phyloP scores from a whole-genome alignment of 129 eudicot species.

The Silybum marianum region DNA sequence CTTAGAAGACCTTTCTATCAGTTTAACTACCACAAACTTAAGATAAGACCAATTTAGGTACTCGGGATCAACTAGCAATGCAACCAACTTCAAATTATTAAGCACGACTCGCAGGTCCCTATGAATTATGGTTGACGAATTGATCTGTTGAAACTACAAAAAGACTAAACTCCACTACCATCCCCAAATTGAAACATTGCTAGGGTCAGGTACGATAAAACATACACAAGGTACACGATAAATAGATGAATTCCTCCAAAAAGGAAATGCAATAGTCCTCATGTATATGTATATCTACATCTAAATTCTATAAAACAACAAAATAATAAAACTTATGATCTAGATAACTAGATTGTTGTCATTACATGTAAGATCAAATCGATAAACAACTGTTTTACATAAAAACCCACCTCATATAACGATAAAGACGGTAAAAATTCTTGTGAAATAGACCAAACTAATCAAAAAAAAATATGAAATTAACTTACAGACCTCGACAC shows the following conservation, averaged over 20 bases:
- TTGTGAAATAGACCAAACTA: background rate
- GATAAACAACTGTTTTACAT: background rate
- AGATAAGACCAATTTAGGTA: background rate
- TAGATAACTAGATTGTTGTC: conserved; percentile 15
- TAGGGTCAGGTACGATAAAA: background rate
- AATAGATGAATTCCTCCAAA: conserved; percentile 5
- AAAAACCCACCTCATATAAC: background rate
- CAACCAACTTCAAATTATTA: background rate
- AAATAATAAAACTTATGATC: background rate
- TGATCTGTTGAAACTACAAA: background rate
- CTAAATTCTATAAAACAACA: background rate
- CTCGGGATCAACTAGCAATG: conserved; percentile 7
- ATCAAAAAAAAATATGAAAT: conserved; percentile 5
- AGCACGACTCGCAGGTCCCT: background rate
- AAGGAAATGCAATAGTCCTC: background rate
- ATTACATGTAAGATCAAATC: conserved; percentile 1
- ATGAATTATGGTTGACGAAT: background rate
- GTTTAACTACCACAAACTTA: background rate
- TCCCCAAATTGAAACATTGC: background rate
- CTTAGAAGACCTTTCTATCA: conserved; percentile 8
- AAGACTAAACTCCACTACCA: background rate
- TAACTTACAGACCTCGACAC: conserved; percentile 68
- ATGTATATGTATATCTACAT: background rate
- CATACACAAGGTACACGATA: background rate
- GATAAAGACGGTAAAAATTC: background rate